These are phyloP conservation scores for Nitzschia putrida DNA, from an alignment of 108 stramenopile species.

Conservation along the genomic window DNA sequence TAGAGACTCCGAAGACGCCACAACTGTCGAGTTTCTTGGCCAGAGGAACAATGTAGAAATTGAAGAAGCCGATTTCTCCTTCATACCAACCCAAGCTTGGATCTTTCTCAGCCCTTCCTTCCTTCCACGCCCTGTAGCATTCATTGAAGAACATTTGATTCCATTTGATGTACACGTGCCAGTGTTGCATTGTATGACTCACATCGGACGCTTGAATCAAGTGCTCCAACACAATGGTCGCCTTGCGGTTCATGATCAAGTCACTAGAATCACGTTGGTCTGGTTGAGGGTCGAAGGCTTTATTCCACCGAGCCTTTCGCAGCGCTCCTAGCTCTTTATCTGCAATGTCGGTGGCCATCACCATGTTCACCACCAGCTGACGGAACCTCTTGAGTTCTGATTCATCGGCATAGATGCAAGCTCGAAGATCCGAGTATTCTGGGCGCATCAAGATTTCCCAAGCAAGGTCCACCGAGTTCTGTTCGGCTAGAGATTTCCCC, in stretches of 20 bases:
- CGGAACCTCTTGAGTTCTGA: slow-evolving; percentile 10
- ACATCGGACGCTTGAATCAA: slow-evolving; percentile 33
- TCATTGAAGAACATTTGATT: slow-evolving; percentile 41
- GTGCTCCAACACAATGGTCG: slow-evolving; percentile 3
- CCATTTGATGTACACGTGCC: slow-evolving; percentile 9
- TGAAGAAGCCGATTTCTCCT: slow-evolving; percentile 7
- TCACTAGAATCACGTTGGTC: neutral
- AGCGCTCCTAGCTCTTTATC: slow-evolving; percentile 21
- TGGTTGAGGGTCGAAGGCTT: slow-evolving; percentile 14
- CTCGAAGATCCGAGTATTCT: slow-evolving; percentile 18
- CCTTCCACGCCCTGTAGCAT: slow-evolving; percentile 36
- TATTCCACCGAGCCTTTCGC: slow-evolving; percentile 30
- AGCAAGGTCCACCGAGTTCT: slow-evolving; percentile 25
- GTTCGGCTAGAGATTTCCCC: slow-evolving; percentile 27
- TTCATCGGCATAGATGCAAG: slow-evolving; percentile 18
- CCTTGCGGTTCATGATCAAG: slow-evolving; percentile 6
- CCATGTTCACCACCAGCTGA: slow-evolving; percentile 31
- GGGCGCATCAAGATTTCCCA: slow-evolving; percentile 30
- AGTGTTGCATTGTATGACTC: slow-evolving; percentile 7
- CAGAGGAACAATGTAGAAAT: neutral
- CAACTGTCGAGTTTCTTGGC: neutral
- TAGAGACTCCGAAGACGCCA: no score
- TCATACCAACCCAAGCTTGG: slow-evolving; percentile 46
- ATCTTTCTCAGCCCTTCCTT: slow-evolving; percentile 34
- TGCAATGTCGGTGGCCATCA: slow-evolving; percentile 38